Percentiles rank a stretch among this genome's conserved stretches.
Evolutionary conservation across 176 grass and related monocot genomes (phyloP).

Genomic region (Ananas comosus): DNA sequence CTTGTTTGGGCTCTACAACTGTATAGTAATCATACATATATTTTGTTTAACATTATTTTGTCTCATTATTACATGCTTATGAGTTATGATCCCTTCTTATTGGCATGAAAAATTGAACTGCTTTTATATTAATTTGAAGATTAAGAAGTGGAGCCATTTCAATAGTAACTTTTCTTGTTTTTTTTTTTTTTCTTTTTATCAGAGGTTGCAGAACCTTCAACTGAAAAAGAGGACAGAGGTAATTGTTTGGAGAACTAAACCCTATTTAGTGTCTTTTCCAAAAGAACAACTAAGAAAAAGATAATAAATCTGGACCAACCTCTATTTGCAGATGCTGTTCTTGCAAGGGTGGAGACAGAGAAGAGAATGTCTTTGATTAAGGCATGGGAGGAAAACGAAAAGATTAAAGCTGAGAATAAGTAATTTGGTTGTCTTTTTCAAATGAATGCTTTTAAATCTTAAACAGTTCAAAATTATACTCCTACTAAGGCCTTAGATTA

Average conservation of each 20-base stretch:
- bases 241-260: not conserved
- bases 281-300: constrained; percentile 9
- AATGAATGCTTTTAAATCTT: not conserved
- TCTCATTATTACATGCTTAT: too few species aligned
- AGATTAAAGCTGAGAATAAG: constrained; percentile 78
- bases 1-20: too few species aligned
- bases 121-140: too few species aligned
- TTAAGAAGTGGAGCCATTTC: not conserved
- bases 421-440: constrained; percentile 13
- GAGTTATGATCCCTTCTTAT: too few species aligned
- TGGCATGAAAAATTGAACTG: too few species aligned
- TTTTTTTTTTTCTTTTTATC: constrained; percentile 6
- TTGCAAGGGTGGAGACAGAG: constrained; percentile 59
- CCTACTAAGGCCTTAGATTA: not conserved
- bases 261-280: not conserved
- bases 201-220: constrained; percentile 28
- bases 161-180: not conserved
- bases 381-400: constrained; percentile 82
- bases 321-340: constrained; percentile 38
- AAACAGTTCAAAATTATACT: not conserved
- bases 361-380: constrained; percentile 65
- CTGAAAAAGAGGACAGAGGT: constrained; percentile 57
- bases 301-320: constrained; percentile 1
- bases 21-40: too few species aligned
- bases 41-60: too few species aligned